Base-by-base conservation (phyloP, 2,329 filamentous ascomycete species). In the Fusarium pininemorale region DNA sequence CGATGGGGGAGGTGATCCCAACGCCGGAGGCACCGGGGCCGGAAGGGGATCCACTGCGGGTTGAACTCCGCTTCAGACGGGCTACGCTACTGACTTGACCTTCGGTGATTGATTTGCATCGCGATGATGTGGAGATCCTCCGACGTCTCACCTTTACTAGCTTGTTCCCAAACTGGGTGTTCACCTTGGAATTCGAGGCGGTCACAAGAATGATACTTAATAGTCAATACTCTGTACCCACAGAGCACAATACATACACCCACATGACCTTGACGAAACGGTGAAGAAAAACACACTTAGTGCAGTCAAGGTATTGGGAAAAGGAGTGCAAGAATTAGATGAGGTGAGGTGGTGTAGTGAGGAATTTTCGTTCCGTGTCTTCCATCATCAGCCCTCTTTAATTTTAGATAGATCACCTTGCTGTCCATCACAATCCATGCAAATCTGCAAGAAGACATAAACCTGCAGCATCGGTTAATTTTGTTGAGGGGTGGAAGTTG, bases 61-160 rank as follows among this genome's bases (percentile, higher is more conserved):
- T 60, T 74, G 37, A 66, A 69, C 69, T 76, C 69, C 74, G 70
- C 75, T 77, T 76, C 61, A 70, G 65, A 66, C 71, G 75, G 66
- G 44, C 16, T 14, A 56, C 69, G 57, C 16, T 14, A 56, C 69
- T 70, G 66, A 48, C 57, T 62, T 45, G 70, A 53, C 62, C 60
- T 64, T 77, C 72, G 72, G 75, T 74, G 68, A 75, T 77, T 76
- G 63, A 74, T 56, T 66, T 76, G 69, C 66, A 77, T 74, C 63
- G 66, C 64, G 65, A 76, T 76, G 56, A 56, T 63, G 73, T 60
- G 68, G 69, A 54, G 45, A 61, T 63, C 24, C 58, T 57, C 50
- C 63, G 47, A 48, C 64, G 61, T 73, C 70, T 73, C 71, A 73
- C 71, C 70, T 73, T 60, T 42, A 32, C 41, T 74, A 67, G 62